Percentiles rank a stretch among this genome's conserved stretches.
Conservation (phyloP, 129 eudicot species). For the Escallonia herrerae region DNA sequence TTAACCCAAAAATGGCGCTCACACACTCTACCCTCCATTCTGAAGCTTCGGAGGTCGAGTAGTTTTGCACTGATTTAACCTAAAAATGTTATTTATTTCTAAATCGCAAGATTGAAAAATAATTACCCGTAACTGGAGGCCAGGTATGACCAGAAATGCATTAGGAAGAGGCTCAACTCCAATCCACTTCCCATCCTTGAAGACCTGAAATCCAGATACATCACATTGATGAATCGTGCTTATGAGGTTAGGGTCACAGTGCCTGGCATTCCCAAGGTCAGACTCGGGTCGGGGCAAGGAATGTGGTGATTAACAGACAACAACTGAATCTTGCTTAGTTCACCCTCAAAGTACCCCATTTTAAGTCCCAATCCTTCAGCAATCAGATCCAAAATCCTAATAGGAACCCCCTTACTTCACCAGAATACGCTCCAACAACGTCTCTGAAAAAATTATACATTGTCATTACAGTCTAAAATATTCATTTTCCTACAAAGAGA, state of each 20-base stretch:
- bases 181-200: constrained; percentile 48
- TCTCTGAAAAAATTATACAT: constrained; percentile 31
- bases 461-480: neutral
- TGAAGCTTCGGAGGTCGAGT: neutral
- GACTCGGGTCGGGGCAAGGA: constrained; percentile 62
- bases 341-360: constrained; percentile 41
- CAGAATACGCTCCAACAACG: constrained; percentile 36
- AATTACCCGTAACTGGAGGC: constrained; percentile 56
- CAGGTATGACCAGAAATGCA: constrained; percentile 55
- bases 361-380: constrained; percentile 56
- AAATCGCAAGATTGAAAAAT: neutral
- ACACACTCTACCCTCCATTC: too few species aligned
- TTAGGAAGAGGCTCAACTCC: constrained; percentile 48
- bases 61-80: neutral
- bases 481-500: too few species aligned
- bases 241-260: constrained; percentile 59
- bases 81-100: neutral
- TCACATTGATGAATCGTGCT: constrained; percentile 43
- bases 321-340: constrained; percentile 27
- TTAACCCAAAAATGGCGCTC: too few species aligned
- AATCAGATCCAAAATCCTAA: constrained; percentile 44
- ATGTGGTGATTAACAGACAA: constrained; percentile 52
- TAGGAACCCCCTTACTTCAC: constrained; percentile 36
- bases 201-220: constrained; percentile 58
- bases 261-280: constrained; percentile 59